Conservation (phyloP, 2,329 filamentous ascomycete species). For the Aspergillus sp. region DNA sequence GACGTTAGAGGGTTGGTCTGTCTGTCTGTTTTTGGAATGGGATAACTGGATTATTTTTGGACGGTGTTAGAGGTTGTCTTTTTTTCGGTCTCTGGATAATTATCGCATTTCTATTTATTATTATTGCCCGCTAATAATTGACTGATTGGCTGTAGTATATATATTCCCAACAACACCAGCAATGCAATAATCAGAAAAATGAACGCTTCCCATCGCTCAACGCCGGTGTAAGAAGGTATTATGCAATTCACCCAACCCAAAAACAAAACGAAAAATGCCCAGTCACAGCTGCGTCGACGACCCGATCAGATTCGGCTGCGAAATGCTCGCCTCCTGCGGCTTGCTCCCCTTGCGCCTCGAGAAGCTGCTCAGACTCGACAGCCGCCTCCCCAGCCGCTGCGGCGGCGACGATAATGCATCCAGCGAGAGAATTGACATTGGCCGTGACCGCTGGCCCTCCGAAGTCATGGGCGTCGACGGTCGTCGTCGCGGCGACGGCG, state of each 20-base stretch:
- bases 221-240: background rate
- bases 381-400: conserved; percentile 15
- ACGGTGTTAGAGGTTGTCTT: too few species aligned
- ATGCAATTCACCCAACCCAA: background rate
- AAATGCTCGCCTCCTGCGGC: conserved; percentile 17
- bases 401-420: conserved; percentile 13
- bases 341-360: conserved; percentile 10
- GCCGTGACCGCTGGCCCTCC: conserved; percentile 11
- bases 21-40: too few species aligned
- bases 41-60: too few species aligned
- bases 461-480: conserved; percentile 8
- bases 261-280: conserved; percentile 7
- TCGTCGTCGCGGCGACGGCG: too few species aligned
- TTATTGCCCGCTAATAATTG: too few species aligned
- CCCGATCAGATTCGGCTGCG: conserved; percentile 25
- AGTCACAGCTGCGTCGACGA: conserved; percentile 18
- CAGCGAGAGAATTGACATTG: conserved; percentile 19
- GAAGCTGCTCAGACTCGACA: conserved; percentile 17
- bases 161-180: too few species aligned
- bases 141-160: too few species aligned
- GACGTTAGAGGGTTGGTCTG: too few species aligned
- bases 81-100: too few species aligned
- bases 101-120: too few species aligned
- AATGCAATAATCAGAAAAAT: too few species aligned
- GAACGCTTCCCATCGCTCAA: conserved; percentile 2